phyloP scores from a whole-genome alignment of 2,329 filamentous ascomycete genomes.

The Aspergillus ochraceoroseus region DNA sequence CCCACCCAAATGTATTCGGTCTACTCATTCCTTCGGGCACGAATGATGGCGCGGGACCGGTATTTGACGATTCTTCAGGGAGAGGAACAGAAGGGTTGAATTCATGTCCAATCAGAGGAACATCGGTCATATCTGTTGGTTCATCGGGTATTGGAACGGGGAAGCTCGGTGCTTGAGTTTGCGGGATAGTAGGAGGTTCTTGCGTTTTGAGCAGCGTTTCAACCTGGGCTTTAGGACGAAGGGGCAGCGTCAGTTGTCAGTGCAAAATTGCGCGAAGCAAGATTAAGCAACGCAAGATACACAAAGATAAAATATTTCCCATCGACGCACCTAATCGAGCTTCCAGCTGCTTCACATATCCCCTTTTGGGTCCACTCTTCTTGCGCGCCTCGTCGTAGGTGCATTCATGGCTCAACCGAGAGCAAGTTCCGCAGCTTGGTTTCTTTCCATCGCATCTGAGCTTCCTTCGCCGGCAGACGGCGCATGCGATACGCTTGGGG shows the following conservation, averaged over 20 bases:
- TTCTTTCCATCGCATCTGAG: conserved; percentile 80
- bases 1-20: conserved; percentile 63
- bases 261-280: neutral
- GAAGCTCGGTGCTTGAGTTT: conserved; percentile 27
- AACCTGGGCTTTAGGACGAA: conserved; percentile 66
- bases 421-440: conserved; percentile 83
- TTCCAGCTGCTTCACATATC: conserved; percentile 90
- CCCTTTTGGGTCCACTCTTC: conserved; percentile 90
- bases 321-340: conserved; percentile 73
- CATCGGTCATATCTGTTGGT: conserved; percentile 23
- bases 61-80: conserved; percentile 23
- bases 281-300: too few species aligned
- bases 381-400: conserved; percentile 87
- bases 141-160: conserved; percentile 29
- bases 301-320: too few species aligned
- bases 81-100: conserved; percentile 21
- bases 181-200: conserved; percentile 45
- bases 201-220: conserved; percentile 84
- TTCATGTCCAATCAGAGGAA: conserved; percentile 22
- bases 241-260: conserved; percentile 13
- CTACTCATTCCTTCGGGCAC: conserved; percentile 24
- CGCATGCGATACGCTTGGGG: conserved; percentile 90
- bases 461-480: conserved; percentile 89
- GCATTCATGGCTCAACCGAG: conserved; percentile 78
- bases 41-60: conserved; percentile 21